phyloP scores from a whole-genome alignment of 2,329 filamentous ascomycete genomes.

The Cladosporium sp. region DNA sequence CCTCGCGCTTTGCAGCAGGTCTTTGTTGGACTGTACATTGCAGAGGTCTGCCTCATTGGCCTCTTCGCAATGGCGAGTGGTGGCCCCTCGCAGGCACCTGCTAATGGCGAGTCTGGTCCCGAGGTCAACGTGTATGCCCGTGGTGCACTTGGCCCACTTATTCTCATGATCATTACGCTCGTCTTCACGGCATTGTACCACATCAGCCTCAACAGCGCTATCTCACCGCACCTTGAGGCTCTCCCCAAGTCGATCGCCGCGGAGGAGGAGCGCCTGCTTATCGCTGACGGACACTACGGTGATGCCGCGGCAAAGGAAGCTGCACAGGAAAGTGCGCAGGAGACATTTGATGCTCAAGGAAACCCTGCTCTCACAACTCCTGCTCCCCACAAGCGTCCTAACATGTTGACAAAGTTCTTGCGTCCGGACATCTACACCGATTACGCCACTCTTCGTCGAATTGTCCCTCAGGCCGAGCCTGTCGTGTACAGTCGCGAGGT shows the following conservation, averaged over 20 bases:
- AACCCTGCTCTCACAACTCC: constrained; percentile 29
- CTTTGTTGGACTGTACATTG: constrained; percentile 79
- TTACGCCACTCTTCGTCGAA: constrained; percentile 67
- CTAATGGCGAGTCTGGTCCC: constrained; percentile 12
- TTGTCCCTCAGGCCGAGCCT: constrained; percentile 63
- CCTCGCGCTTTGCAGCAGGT: constrained; percentile 85
- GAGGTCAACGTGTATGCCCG: constrained; percentile 10
- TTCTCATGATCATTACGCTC: constrained; percentile 75
- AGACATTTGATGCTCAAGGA: constrained; percentile 25
- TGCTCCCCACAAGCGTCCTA: constrained; percentile 51
- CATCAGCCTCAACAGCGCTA: constrained; percentile 68
- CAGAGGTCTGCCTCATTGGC: constrained; percentile 79
- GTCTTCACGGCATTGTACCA: constrained; percentile 77
- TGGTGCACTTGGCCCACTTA: constrained; percentile 61
- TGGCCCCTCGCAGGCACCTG: constrained; percentile 40
- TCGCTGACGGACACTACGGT: constrained; percentile 33
- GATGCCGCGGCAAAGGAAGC: constrained; percentile 26
- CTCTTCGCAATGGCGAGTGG: constrained; percentile 70
- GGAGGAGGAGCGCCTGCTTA: constrained; percentile 39
- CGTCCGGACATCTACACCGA: constrained; percentile 75
- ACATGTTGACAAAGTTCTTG: constrained; percentile 66
- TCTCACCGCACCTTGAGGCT: constrained; percentile 74
- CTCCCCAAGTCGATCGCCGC: constrained; percentile 57
- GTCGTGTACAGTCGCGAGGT: constrained; percentile 62
- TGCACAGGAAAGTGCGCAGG: constrained; percentile 27